Percentiles rank a stretch among this genome's conserved stretches.
These are phyloP conservation scores for Penicillium sp. DNA, from an alignment of 2,329 filamentous ascomycete species.

Conservation along the genomic window DNA sequence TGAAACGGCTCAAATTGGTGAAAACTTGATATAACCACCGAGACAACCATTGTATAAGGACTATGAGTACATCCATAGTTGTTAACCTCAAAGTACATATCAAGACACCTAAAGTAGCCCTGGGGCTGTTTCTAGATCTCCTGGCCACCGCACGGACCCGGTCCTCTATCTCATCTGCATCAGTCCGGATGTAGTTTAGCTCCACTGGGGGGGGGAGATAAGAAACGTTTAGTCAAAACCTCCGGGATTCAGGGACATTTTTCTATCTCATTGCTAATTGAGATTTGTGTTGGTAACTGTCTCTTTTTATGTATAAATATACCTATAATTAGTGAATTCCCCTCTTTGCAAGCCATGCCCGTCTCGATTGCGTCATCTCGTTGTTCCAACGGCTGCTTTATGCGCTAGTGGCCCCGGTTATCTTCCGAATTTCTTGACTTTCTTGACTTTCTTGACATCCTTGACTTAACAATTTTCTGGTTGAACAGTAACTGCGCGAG, in stretches of 20 bases:
- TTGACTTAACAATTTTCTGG: neutral
- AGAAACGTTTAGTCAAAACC: constrained; percentile 8
- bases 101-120: too few relatives aligned
- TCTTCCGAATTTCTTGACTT: constrained; percentile 10
- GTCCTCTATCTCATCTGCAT: neutral
- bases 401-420: constrained; percentile 21
- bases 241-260: neutral
- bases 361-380: constrained; percentile 21
- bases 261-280: constrained; percentile 9
- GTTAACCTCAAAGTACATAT: too few relatives aligned
- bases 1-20: neutral
- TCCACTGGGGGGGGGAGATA: neutral
- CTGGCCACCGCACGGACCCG: neutral
- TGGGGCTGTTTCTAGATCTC: too few relatives aligned
- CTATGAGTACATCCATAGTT: neutral
- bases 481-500: constrained; percentile 11
- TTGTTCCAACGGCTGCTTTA: constrained; percentile 9
- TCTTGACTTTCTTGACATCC: neutral
- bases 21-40: neutral
- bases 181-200: constrained; percentile 9
- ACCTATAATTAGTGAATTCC: neutral
- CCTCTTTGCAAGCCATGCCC: neutral
- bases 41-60: neutral
- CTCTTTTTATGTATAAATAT: constrained; percentile 2
- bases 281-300: neutral